A percentile compares a stretch with the other conserved stretches of the same genome.
phyloP scores from a whole-genome alignment of 2,329 filamentous ascomycete species.

The Pseudocercospora fuligena region DNA sequence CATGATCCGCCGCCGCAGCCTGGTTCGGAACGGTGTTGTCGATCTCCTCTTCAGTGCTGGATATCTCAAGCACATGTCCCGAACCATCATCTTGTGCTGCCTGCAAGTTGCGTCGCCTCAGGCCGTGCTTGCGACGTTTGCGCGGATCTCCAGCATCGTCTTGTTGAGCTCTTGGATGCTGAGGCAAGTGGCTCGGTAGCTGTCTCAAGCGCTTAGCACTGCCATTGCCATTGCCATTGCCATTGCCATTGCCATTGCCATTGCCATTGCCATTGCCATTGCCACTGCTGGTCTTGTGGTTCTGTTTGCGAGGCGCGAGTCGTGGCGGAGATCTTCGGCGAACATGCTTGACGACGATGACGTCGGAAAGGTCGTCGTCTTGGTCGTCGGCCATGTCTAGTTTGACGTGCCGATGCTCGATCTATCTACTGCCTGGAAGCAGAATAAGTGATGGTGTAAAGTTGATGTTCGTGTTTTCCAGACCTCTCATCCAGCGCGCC shows the following conservation, averaged over 20 bases:
- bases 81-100: background rate
- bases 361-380: background rate
- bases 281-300: background rate
- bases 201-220: background rate
- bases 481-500: background rate
- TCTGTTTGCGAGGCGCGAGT: background rate
- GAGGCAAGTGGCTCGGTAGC: background rate
- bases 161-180: background rate
- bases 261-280: too few relatives aligned
- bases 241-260: too few relatives aligned
- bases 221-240: too few relatives aligned
- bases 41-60: background rate
- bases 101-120: background rate
- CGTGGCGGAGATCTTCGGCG: background rate
- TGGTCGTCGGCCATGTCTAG: background rate
- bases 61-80: background rate
- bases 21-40: background rate
- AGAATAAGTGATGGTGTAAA: background rate
- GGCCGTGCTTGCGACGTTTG: background rate
- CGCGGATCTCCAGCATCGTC: background rate
- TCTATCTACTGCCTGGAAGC: background rate
- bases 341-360: background rate
- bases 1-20: background rate
- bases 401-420: background rate
- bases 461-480: background rate